These are phyloP conservation scores for Dinochytrium kinnereticum DNA, from an alignment of 371 early-diverging fungal species.

Conservation along the genomic window DNA sequence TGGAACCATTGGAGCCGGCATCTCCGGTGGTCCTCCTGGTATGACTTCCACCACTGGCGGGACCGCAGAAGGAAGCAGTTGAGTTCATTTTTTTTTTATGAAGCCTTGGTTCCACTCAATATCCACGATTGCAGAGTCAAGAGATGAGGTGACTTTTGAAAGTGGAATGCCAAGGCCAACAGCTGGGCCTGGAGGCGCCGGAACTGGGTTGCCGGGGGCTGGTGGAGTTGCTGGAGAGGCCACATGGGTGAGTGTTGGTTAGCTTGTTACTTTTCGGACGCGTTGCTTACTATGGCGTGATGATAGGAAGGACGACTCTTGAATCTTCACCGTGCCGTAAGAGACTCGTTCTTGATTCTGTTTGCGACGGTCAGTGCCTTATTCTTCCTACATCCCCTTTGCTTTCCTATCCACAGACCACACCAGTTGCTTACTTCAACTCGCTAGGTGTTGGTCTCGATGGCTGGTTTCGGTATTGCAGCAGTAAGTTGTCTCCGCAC, in stretches of 20 bases:
- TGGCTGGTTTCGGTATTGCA: slow-evolving; percentile 2
- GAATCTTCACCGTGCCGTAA: slow-evolving; percentile 10
- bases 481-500: neutral
- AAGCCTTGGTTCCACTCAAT: neutral
- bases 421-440: neutral
- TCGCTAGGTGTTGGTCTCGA: neutral
- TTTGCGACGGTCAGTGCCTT: neutral
- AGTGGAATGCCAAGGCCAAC: neutral
- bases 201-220: neutral
- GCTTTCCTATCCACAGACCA: too few species aligned
- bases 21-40: neutral
- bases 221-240: neutral
- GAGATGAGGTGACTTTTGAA: slow-evolving; percentile 1
- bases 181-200: neutral
- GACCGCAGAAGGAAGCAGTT: neutral
- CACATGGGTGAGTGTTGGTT: slow-evolving; percentile 6
- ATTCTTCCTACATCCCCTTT: neutral
- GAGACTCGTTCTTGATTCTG: slow-evolving; percentile 6
- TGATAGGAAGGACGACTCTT: slow-evolving; percentile 9
- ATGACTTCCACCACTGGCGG: neutral
- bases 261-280: too few species aligned
- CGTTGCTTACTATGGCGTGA: neutral
- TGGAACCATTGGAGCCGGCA: neutral
- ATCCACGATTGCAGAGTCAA: neutral
- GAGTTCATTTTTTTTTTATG: neutral